Base-by-base conservation (phyloP, 2,329 filamentous ascomycete genomes). In the Metarhizium brunneum region DNA sequence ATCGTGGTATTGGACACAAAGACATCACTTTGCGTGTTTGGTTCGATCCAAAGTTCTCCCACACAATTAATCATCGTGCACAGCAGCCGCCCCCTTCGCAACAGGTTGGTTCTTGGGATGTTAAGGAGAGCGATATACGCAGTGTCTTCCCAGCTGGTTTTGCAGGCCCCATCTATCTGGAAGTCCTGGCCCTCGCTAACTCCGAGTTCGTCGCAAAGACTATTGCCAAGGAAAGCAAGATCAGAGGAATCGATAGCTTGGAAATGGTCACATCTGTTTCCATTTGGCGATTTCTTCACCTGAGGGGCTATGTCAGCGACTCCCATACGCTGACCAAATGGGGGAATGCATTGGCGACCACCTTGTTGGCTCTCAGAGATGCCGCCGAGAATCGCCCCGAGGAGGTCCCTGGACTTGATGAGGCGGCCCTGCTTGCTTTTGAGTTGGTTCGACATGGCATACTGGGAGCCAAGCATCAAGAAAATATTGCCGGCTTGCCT, bases 221-320 rank as follows among this genome's bases (percentile, higher is more conserved):
- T 0, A 77, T 89, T 53, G 76, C 81, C 29, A 81, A 78, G 55
- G 83, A 79, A 60, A 78, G 75, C 63, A 66, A 71, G 14, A 84
- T 77, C 42, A 82, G 79, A 57, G 82, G 86, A n/a, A 82, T 86
- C 59, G 79, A 87, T 51, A 77, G 76, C 25, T 68, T 71, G 16
- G 88, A 94, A 64, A 80, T 92, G 54, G 74, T 90, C 54, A 71
- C 78, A 7, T 82, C 82, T 18, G 89, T 96, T 63, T 83, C 86
- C 6, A 80, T 92, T 57, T 96, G 90, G 87, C 84, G 91, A 55
- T 94, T 96, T 71, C 78, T 99, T 25, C 90, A 96, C 66, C 78
- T 97, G 51, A 84, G 92, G 57, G 91, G 87, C 29, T 99, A 96
- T 65, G 79, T 95, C 50, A 83, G 94, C 62, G 79, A 85, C 52